phyloP scores from a whole-genome alignment of 148 eudicot genomes.

The Beta vulgaris region DNA sequence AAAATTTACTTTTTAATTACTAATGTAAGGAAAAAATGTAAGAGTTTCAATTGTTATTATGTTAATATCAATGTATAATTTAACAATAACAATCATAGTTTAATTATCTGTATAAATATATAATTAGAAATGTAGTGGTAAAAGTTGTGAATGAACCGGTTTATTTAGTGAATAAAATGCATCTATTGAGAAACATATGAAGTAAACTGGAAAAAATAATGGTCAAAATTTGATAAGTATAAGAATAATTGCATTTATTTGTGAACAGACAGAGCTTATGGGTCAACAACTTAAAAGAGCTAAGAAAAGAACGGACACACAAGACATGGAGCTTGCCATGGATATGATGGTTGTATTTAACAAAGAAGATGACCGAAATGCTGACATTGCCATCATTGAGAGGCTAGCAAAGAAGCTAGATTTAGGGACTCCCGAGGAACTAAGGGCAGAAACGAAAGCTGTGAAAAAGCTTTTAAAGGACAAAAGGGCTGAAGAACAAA shows the following conservation, averaged over 20 bases:
- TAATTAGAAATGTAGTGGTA: no score
- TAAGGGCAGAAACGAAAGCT: constrained; percentile 50
- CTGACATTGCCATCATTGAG: constrained; percentile 47
- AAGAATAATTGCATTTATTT: not conserved
- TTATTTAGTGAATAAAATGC: no score
- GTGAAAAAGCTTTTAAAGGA: constrained; percentile 48
- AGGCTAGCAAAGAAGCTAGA: constrained; percentile 60
- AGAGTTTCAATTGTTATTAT: no score
- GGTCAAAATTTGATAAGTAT: not conserved
- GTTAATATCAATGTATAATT: no score
- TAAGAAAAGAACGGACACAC: constrained; percentile 59
- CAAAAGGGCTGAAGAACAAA: constrained; percentile 46
- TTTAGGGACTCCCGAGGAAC: constrained; percentile 44
- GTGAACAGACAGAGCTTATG: constrained; percentile 54
- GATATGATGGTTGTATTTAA: constrained; percentile 51
- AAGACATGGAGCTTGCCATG: constrained; percentile 69
- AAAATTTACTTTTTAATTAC: no score
- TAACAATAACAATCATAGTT: no score
- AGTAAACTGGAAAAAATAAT: no score
- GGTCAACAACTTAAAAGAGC: constrained; percentile 58
- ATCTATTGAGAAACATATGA: no score
- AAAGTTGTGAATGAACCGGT: no score
- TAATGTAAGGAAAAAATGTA: no score
- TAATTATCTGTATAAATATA: no score
- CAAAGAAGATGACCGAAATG: constrained; percentile 44